Evolutionary conservation across 768 basidiomycete genomes (phyloP).

Genomic region (Boletus eberwhitei): DNA sequence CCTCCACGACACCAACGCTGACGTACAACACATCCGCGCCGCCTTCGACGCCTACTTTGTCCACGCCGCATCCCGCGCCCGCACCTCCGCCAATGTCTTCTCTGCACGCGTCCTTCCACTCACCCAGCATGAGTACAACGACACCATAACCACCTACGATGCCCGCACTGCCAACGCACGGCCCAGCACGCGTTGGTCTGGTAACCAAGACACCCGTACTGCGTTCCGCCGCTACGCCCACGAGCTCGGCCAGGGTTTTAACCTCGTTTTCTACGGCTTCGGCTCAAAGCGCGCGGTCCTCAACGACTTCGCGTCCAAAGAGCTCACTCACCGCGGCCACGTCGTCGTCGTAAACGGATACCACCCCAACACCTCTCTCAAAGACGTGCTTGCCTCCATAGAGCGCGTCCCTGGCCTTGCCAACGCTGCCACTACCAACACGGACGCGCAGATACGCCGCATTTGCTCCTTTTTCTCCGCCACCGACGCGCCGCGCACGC

Average conservation of each 20-base stretch:
- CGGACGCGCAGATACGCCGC: conserved; percentile 62
- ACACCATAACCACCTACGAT: conserved; percentile 29
- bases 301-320: conserved; percentile 65
- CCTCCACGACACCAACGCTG: conserved; percentile 1
- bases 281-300: conserved; percentile 82
- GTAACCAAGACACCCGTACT: conserved; percentile 11
- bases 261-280: conserved; percentile 82
- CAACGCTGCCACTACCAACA: conserved; percentile 18
- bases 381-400: conserved; percentile 64
- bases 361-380: conserved; percentile 62
- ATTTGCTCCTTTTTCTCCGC: conserved; percentile 65
- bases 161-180: conserved; percentile 8
- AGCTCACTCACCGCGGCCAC: conserved; percentile 58
- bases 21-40: conserved; percentile 36
- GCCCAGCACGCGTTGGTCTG: conserved; percentile 20
- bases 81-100: conserved; percentile 79
- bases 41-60: conserved; percentile 87
- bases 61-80: conserved; percentile 54
- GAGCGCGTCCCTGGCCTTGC: conserved; percentile 36
- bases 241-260: conserved; percentile 83
- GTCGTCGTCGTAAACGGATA: conserved; percentile 79
- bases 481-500: conserved; percentile 22
- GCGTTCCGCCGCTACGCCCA: conserved; percentile 59
- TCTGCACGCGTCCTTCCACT: conserved; percentile 72
- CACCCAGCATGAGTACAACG: conserved; percentile 56